Base-by-base conservation (phyloP, 176 grass and related monocot species). In the Pontederia crassipes region DNA sequence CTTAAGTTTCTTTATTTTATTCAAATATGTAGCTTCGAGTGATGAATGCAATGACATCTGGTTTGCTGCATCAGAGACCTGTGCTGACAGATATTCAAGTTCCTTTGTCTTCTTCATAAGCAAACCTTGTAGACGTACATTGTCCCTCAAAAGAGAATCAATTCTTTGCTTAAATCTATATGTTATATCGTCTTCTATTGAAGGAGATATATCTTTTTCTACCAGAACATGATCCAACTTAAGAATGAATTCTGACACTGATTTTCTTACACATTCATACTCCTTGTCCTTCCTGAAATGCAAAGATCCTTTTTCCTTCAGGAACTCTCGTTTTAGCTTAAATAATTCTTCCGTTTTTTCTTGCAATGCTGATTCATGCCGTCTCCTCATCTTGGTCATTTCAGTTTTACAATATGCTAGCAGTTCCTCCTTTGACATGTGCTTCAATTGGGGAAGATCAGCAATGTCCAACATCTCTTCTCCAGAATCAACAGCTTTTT, bases 321-420 rank as follows among this genome's bases (percentile, higher is more conserved):
- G 73, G 8, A 78, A 70, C 52, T 90, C 76, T 57, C 92, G 77
- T 69, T 97, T 97, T 15, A 97, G 54, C 74, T 75, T 85, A 69
- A 97, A 97, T 26, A 97, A 59, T 58, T 97, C 84, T 48, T 97
- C 92, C 1, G 84, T 97, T 75, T 80, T 91, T 61, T 81, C 71
- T 2, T 82, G 81, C 45, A 91, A 58, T 8, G 80, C 76, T 0
- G 53, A 71, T 3, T 97, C 93, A 8, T 88, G 70, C 13, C 85
- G 57, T 66, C 93, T 81, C 50, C 79, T 68, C 59, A 77, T 35
- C 9, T 88, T 85, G 2, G 76, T 57, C 79, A 89, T 91, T 62
- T 91, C 93, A 0, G 67, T 20, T 75, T 72, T 91, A 20, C 90
- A 72, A 53, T 85, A 83, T 2, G 4, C 13, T 9, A 62, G 70